Base-by-base conservation (phyloP, 768 basidiomycete genomes). In the Phylloporus sp. region DNA sequence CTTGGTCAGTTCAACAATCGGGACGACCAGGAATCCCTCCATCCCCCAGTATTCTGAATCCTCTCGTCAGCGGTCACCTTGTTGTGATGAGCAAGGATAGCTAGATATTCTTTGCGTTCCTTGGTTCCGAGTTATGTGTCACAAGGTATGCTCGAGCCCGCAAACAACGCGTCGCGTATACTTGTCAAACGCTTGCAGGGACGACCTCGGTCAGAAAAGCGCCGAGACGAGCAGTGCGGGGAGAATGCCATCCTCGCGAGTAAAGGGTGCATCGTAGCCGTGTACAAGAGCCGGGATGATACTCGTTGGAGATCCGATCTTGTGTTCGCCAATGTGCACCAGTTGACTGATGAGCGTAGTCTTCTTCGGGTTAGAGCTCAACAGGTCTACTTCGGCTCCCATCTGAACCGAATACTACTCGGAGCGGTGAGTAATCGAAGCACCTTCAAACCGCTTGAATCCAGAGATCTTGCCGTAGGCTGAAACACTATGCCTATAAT, bases 391-490 rank as follows among this genome's bases (percentile, higher is more conserved):
- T 40, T 5, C 50, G 36, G 29, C 45, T 39, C 7, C 20, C 9
- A 5, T 35, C 4, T 12, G 1, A n/a, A 35, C 34, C 8, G 7
- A n/a, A 35, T 7, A 35, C n/a, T 16, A 42, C 26, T 39, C 20
- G 38, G 52, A 23, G 20, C 53, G 50, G 34, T 40, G 56, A 20
- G 49, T 49, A 35, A 57, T 54, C 24, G 49, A 5, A 18, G 40
- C 22, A 11, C 56, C 56, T 39, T 57, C 56, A 28, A 44, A 39
- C 29, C 54, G 22, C 32, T 34, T 57, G 26, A 45, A 53, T 15
- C 56, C 56, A n/a, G 52, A 52, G 15, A 57, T 53, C 36, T 57
- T 57, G 1, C 47, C 55, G 27, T 41, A 41, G 20, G 52, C 51
- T 6, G 52, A 44, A 6, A 52, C 48, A 20, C 43, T 46, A 35